Base-by-base conservation (phyloP, 2,329 filamentous ascomycete species). In the Aspergillus uvarum region DNA sequence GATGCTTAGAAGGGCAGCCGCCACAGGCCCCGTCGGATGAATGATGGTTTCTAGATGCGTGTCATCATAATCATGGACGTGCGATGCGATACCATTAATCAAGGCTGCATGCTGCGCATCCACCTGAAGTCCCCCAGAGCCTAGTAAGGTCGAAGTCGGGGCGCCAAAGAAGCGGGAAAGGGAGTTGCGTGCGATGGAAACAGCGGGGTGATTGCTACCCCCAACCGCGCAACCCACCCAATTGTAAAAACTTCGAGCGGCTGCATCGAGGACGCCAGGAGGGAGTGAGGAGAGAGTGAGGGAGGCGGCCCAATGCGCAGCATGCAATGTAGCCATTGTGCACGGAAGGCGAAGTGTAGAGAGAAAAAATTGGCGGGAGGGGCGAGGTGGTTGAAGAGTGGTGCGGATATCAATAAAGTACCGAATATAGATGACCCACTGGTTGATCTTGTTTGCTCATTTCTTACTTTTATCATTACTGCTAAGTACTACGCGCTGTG, bases 51-150 rank as follows among this genome's bases (percentile, higher is more conserved):
- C 81, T 1, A 84, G 73, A 63, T 85, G 82, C 1, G 82, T 85
- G 66, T 85, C 82, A 61, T 85, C 83, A 67, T 84, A 85, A 65
- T 85, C 82, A 59, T 85, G 80, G 3, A 84, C 80, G 61, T 85
- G 82, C 31, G 80, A 82, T 12, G 82, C 80, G 48, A 85, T 83
- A 26, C 83, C 83, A 61, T 85, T 84, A 51, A 85, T 65, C 6
- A 85, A 70, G 0, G 82, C 81, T 1, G 82, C 82, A 58, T 81
- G 75, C 63, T 81, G 79, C 2, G 81, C 77, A 62, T 84, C 81
- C 5, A 73, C 69, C 50, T 65, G 55, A 38, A 38, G 31, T 31
- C 51, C 59, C 10, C 49, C 50, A 14, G 64, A 62, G 12, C 76
- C 77, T 2, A 78, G 67, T 16, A 81, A 65, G 10, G 69, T 70